These are phyloP conservation scores for Neofusicoccum kwambonambiense DNA, from an alignment of 2,329 filamentous ascomycete species.

Conservation along the genomic window DNA sequence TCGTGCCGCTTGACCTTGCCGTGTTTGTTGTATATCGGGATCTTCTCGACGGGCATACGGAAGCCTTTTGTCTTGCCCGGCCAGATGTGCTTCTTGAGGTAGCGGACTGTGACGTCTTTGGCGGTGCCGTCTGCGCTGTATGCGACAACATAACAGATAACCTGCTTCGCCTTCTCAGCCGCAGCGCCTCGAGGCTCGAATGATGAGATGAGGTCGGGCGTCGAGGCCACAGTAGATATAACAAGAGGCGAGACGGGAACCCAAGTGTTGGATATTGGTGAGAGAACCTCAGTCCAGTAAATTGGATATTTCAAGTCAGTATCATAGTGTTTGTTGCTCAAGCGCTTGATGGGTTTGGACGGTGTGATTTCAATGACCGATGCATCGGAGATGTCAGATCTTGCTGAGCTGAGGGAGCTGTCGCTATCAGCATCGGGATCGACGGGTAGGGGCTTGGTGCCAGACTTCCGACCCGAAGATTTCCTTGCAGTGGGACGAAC, in stretches of 20 bases:
- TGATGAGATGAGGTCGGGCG: conserved; percentile 61
- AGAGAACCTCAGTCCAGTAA: conserved; percentile 92
- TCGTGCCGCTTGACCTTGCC: conserved; percentile 77
- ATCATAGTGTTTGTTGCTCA: conserved; percentile 58
- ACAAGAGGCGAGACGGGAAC: conserved; percentile 70
- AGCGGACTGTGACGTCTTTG: conserved; percentile 92
- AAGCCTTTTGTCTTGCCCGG: conserved; percentile 89
- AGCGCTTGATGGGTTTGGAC: conserved; percentile 40
- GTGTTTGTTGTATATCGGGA: conserved; percentile 73
- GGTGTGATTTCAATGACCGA: conserved; percentile 59
- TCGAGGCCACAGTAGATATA: conserved; percentile 43
- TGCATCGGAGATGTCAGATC: conserved; percentile 46
- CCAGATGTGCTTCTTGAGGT: conserved; percentile 76
- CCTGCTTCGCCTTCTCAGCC: conserved; percentile 82
- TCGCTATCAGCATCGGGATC: conserved; percentile 51
- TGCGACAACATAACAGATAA: conserved; percentile 85
- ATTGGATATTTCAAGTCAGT: conserved; percentile 77
- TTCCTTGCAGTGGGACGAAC: conserved; percentile 9
- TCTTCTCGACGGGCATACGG: conserved; percentile 74
- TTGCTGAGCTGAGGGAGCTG: conserved; percentile 41
- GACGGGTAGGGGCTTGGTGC: conserved; percentile 39
- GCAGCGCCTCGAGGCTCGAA: conserved; percentile 82
- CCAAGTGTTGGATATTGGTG: conserved; percentile 74
- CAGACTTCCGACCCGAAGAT: conserved; percentile 27
- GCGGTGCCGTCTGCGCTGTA: conserved; percentile 82